phyloP scores from a whole-genome alignment of 306 rosid species.

The Fragaria nilgerrensis region DNA sequence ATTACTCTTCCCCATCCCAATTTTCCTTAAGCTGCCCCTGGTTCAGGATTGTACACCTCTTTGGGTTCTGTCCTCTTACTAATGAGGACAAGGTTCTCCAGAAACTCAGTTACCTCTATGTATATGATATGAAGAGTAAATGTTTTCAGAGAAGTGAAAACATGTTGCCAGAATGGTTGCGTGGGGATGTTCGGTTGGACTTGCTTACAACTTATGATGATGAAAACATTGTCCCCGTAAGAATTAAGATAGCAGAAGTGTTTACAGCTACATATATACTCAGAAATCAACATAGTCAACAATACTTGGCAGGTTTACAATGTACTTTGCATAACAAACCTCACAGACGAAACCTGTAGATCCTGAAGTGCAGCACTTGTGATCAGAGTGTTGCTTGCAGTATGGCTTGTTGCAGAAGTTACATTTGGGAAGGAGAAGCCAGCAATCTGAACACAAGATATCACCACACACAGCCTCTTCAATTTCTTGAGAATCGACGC shows the following conservation, averaged over 20 bases:
- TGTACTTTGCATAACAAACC: slow-evolving; percentile 41
- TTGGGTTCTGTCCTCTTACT: background rate
- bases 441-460: slow-evolving; percentile 56
- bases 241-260: background rate
- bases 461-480: slow-evolving; percentile 66
- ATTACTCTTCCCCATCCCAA: background rate
- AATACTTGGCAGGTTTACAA: slow-evolving; percentile 21
- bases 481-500: slow-evolving; percentile 32
- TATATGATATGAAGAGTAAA: background rate
- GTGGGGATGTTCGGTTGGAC: background rate
- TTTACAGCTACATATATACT: background rate
- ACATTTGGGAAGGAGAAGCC: slow-evolving; percentile 80
- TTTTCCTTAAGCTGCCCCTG: background rate
- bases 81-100: background rate
- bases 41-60: background rate
- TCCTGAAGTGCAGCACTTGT: slow-evolving; percentile 30
- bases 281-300: slow-evolving; percentile 30
- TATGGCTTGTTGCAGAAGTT: slow-evolving; percentile 75
- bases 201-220: background rate
- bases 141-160: background rate
- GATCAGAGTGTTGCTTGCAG: slow-evolving; percentile 52
- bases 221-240: background rate
- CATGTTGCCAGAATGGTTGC: background rate
- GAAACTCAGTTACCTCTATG: background rate
- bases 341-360: slow-evolving; percentile 51